These are phyloP conservation scores for Hypomontagnella submonticulosa DNA, from an alignment of 495 filamentous ascomycete genomes.

Conservation along the genomic window DNA sequence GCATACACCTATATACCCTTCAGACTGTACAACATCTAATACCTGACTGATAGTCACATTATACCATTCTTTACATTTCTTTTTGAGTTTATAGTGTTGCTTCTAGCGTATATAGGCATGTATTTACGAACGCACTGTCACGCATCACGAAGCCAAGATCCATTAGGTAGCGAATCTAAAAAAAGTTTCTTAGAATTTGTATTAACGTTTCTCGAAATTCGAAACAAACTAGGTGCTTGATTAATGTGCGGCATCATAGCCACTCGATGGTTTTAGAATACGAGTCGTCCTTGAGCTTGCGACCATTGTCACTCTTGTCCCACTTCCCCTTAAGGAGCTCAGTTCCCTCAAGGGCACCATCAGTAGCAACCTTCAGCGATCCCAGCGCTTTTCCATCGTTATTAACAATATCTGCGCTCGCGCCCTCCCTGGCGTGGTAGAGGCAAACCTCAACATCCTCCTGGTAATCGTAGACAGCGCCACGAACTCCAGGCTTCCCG, in stretches of 20 bases:
- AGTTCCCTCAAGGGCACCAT: slow-evolving; percentile 21
- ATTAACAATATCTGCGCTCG: slow-evolving; percentile 51
- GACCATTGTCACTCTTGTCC: slow-evolving; percentile 28
- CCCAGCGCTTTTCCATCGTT: slow-evolving; percentile 49
- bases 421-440: slow-evolving; percentile 51
- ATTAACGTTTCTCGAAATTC: not conserved
- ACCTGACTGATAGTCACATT: slow-evolving; percentile 4
- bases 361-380: slow-evolving; percentile 38
- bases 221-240: not conserved
- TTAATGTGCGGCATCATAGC: slow-evolving; percentile 3
- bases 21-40: slow-evolving; percentile 36
- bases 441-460: slow-evolving; percentile 56
- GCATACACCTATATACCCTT: slow-evolving; percentile 27
- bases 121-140: slow-evolving; percentile 32
- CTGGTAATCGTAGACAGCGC: slow-evolving; percentile 63
- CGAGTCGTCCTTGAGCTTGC: slow-evolving; percentile 30
- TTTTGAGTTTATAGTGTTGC: slow-evolving; percentile 14
- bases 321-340: slow-evolving; percentile 37
- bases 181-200: slow-evolving; percentile 1
- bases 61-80: slow-evolving; percentile 29
- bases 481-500: slow-evolving; percentile 55
- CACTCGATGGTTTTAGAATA: slow-evolving; percentile 29
- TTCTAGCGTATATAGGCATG: slow-evolving; percentile 17
- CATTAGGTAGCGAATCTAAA: slow-evolving; percentile 18
- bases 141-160: slow-evolving; percentile 32